Evolutionary conservation across 2,329 filamentous ascomycete species (phyloP), one percentile per base, ranked within the genome.

Genomic region (Beauveria sp.): DNA sequence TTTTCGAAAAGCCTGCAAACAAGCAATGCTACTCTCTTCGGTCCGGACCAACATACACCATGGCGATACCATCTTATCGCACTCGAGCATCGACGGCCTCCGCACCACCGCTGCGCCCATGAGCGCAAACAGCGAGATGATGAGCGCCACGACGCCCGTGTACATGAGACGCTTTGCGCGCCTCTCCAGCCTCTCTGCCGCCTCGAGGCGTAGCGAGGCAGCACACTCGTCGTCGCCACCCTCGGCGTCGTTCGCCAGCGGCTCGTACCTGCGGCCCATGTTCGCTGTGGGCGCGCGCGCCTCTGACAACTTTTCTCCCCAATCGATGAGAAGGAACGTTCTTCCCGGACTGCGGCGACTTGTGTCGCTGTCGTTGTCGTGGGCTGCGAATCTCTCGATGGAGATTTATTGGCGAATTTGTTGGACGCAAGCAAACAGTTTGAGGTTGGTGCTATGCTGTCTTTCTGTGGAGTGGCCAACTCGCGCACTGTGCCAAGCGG

Each of bases 11-110:
- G 12, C 1, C 6, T 22, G n/a, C 10, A 8, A 20, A 53, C 20
- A 20, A 4, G 46, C 1, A 30, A 38, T 4, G 16, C 14, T 10
- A n/a, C 3, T 18, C 14, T 26, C 7, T 8, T n/a, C 24, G 16
- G 10, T 5, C 6, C 18, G 45, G 28, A 2, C 38, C 1, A 43
- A 60, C 58, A 20, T 55, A 60, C 58, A 60, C 58, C 58, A 60
- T 8, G 58, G 51, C 22, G 58, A 60, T 2, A 60, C 3, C 51
- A 47, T 54, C 58, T 60, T n/a, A 43, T 60, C 58, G 50, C 58
- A 60, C 30, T 60, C 50, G 12, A 60, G 42, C 58, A 60, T 60
- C 16, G 58, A 47, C 20, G 58, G 58, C 20, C 42, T 14, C 20
- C 58, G 30, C 6, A 54, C 58, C 9, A 60, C 42, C 28, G 43